Percentiles rank a stretch among this genome's conserved stretches.
Conservation (phyloP, 1,139 yeast genomes). For the Geotrichum citri-aurantii region DNA sequence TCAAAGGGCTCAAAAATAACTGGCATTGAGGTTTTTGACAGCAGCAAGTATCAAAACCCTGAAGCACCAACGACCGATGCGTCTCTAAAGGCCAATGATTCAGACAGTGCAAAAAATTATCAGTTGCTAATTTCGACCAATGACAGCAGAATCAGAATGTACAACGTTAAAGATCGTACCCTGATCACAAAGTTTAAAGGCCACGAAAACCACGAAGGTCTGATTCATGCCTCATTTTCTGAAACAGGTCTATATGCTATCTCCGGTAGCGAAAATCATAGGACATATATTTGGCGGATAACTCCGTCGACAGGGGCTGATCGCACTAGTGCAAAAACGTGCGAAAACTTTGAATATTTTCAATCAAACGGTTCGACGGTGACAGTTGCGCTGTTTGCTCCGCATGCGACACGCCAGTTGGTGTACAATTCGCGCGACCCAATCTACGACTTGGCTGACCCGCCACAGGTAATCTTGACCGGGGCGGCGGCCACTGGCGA, state of each 20-base stretch:
- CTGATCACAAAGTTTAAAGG: conserved; percentile 72
- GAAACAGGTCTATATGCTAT: conserved; percentile 47
- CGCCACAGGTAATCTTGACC: conserved; percentile 7
- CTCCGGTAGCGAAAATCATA: conserved; percentile 44
- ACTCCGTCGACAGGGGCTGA: conserved; percentile 19
- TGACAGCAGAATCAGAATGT: conserved; percentile 70
- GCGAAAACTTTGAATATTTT: conserved; percentile 48
- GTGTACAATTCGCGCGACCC: conserved; percentile 72
- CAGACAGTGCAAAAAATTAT: neutral
- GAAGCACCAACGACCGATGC: conserved; percentile 21
- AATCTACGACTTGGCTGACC: conserved; percentile 55
- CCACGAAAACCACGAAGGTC: conserved; percentile 60
- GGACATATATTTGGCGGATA: conserved; percentile 56
- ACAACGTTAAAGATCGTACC: conserved; percentile 51
- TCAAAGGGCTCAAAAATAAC: conserved; percentile 34
- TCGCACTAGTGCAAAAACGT: conserved; percentile 23
- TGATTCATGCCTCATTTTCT: conserved; percentile 60
- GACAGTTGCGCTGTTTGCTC: conserved; percentile 76
- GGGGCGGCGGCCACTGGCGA: neutral
- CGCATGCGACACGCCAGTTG: conserved; percentile 58
- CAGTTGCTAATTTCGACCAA: conserved; percentile 50
- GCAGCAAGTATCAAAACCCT: neutral
- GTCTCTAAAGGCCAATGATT: conserved; percentile 6
- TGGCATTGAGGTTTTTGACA: conserved; percentile 30
- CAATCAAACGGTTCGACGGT: conserved; percentile 73